Conservation (phyloP, 169 alveolate species). For the Plasmodium vivax region DNA sequence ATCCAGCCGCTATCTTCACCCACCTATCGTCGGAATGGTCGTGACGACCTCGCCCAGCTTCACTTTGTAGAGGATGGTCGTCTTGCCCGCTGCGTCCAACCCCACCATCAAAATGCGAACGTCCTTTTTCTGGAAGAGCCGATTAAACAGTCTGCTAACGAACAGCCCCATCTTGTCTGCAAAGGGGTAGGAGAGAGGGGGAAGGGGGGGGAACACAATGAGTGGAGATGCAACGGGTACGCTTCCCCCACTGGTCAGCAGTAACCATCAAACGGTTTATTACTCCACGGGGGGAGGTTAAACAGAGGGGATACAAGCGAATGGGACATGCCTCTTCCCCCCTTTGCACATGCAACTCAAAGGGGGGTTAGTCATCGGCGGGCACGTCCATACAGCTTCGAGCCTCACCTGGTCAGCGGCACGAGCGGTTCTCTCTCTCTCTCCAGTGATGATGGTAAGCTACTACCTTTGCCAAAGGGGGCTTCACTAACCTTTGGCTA, state of each 20-base stretch:
- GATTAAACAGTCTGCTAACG: conserved; percentile 86
- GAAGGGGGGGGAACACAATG: background rate
- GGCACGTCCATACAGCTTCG: background rate
- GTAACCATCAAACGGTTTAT: background rate
- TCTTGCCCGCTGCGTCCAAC: conserved; percentile 98
- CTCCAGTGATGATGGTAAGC: background rate
- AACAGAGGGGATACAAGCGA: background rate
- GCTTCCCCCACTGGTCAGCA: background rate
- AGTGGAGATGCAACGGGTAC: background rate
- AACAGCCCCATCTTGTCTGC: conserved; percentile 86
- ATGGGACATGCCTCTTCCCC: background rate
- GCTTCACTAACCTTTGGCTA: background rate
- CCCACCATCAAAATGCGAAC: conserved; percentile 97
- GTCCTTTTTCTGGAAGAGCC: conserved; percentile 93
- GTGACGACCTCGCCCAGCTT: conserved; percentile 97
- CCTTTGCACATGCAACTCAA: background rate
- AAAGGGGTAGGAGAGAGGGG: background rate
- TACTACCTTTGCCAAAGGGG: background rate
- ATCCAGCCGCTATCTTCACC: background rate
- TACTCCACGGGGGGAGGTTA: background rate
- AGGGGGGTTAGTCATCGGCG: background rate
- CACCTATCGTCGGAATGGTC: conserved; percentile 98
- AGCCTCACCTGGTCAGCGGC: background rate
- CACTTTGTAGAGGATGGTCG: conserved; percentile 96
- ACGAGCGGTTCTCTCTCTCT: background rate